Base-by-base conservation (phyloP, 257 asterid genomes). In the Linderniella brevidens region DNA sequence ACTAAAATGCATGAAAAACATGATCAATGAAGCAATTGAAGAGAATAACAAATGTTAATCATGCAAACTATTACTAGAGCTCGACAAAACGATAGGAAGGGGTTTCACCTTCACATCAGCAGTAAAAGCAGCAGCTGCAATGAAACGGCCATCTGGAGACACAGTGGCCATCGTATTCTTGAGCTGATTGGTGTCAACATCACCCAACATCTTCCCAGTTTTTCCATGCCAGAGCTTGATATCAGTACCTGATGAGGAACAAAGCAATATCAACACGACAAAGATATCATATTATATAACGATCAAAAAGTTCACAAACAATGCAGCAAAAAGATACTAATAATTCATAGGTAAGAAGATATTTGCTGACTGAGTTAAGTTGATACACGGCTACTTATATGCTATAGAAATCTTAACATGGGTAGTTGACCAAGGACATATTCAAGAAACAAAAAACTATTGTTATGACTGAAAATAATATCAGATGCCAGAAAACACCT, bases 101-200 rank as follows among this genome's bases (percentile, higher is more conserved):
- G 50, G 15, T 43, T 13, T 48, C 54, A 90, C 99, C 96, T 90
- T 90, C 56, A 90, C 99, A 64, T 90, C 99, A 63, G 99, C 96
- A 49, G 99, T 85, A 61, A 90, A 90, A 58, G 99, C 99, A 68
- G 99, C 99, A 12, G 96, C 99, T 19, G 99, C 96, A 58, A 90
- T 73, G 58, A 90, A 90, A 58, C 99, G 93, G 10, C 96, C 99
- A 72, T 90, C 74, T 54, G 94, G 93, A 69, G 99, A 85, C 56
- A 85, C 46, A 14, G 88, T 67, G 60, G 99, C 99, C 99, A 90
- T 90, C 58, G 77, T 81, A 48, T 90, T 90, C 71, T 81, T 90
- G 8, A 90, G 83, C 72, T 90, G 99, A 77, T 81, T 85, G 17
- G 96, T 85, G 61, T 90, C 99, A 46, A 82, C 94, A 45, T 62